Conservation (phyloP, 129 eudicot species). For the Pulicaria dysenterica region DNA sequence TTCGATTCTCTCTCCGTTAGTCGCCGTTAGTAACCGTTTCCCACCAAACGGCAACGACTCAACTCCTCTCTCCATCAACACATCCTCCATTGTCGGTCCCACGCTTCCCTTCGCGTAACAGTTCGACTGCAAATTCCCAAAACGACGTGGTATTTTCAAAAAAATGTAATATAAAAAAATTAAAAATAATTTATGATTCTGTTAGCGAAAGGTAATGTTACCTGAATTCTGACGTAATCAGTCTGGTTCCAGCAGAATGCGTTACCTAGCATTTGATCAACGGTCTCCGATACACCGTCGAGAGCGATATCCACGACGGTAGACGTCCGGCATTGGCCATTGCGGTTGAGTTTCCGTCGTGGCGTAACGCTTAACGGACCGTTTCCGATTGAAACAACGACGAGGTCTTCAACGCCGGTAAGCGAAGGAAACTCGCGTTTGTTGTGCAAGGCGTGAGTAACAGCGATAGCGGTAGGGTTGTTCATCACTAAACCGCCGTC, state of each 20-base stretch:
- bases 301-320: slow-evolving; percentile 63
- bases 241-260: slow-evolving; percentile 80
- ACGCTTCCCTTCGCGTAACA: slow-evolving; percentile 40
- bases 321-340: slow-evolving; percentile 48
- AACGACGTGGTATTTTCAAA: slow-evolving; percentile 13
- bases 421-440: slow-evolving; percentile 82
- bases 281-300: slow-evolving; percentile 88
- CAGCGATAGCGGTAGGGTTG: slow-evolving; percentile 82
- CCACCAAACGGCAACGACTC: slow-evolving; percentile 93
- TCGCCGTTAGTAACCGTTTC: slow-evolving; percentile 74
- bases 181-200: not conserved
- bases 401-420: slow-evolving; percentile 74
- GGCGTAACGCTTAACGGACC: slow-evolving; percentile 44
- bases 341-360: slow-evolving; percentile 35
- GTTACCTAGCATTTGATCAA: slow-evolving; percentile 86
- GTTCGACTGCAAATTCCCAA: slow-evolving; percentile 54
- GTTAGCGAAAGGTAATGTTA: slow-evolving; percentile 20
- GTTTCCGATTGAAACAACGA: slow-evolving; percentile 74
- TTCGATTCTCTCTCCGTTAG: slow-evolving; percentile 83
- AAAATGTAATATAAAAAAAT: not conserved
- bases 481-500: slow-evolving; percentile 96
- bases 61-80: slow-evolving; percentile 68
- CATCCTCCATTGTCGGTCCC: slow-evolving; percentile 41
- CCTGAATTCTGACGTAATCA: slow-evolving; percentile 95
- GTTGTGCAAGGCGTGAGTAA: slow-evolving; percentile 83